Evolutionary conservation across 148 eudicot genomes (phyloP), one percentile per base, ranked within the genome.

Genomic region (Arctostaphylos glauca): DNA sequence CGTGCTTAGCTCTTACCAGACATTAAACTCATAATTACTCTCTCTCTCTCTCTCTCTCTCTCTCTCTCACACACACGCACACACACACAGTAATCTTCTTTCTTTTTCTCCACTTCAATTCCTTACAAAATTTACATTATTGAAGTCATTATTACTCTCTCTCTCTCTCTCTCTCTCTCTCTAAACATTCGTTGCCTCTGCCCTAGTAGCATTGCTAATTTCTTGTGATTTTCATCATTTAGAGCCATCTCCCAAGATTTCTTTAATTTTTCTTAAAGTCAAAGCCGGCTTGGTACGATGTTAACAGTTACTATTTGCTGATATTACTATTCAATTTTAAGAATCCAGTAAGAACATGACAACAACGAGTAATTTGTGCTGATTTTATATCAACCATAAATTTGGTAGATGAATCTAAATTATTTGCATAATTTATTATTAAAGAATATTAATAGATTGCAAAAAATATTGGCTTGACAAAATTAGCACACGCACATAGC

Each of bases 1-100:
- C 88, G 88, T 87, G 89, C 73, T 88, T 82, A 66, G 87, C 89
- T 88, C 89, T 81, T 12, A 80, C 49, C 67, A 73, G 88, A 86
- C 90, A 88, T 38, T 83, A 16, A 76, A 50, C 41, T 52, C 60
- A 50, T 53, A 4, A 52, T 76, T 76, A 3, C 31, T 16, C 38
- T 21, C 55, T 48, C 38, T 48, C 77, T 47, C 53, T 73, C 49
- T 43, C 46, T 68, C 46, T 23, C 38, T n/a, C 71, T 66, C 64
- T 59, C 21, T 19, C 25, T 55, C 38, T 31, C 38, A 0, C 38
- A 31, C 38, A 31, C 38, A 31, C 38, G 1, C 38, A 31, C 38
- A 31, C 38, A 31, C 38, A 31, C 0, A 31, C 38, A 31, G 38
- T 31, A 31, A 31, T 31, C 38, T 31, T 31, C 38, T 31, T 31